These are phyloP conservation scores for Discostella stelligera DNA, from an alignment of 352 stramenopile genomes.

Conservation along the genomic window DNA sequence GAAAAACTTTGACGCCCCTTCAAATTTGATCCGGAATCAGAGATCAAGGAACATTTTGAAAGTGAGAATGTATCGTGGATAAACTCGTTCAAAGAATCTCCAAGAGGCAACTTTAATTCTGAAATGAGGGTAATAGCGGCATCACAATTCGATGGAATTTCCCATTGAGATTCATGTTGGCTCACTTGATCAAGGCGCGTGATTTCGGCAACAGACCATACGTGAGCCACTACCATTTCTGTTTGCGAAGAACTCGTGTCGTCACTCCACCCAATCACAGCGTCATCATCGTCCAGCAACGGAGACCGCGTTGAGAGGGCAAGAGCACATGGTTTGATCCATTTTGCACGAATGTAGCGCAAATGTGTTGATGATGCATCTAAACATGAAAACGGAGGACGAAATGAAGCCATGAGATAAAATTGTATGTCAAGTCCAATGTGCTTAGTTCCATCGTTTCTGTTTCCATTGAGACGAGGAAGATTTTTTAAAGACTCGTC, in stretches of 20 bases:
- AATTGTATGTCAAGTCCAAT: conserved; percentile 30
- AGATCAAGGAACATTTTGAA: conserved; percentile 1
- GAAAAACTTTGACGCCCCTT: conserved; percentile 6
- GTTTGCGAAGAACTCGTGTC: conserved; percentile 6
- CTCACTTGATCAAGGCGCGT: background rate
- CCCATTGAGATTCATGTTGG: conserved; percentile 15
- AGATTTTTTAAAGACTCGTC: background rate
- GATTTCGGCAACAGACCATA: conserved; percentile 41
- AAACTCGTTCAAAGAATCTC: conserved; percentile 34
- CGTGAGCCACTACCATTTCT: conserved; percentile 40
- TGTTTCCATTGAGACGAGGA: conserved; percentile 2
- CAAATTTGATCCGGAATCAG: conserved; percentile 3
- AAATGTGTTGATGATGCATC: conserved; percentile 8
- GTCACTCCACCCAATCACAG: conserved; percentile 4
- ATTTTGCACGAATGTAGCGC: conserved; percentile 42
- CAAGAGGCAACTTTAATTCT: conserved; percentile 40
- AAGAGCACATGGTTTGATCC: conserved; percentile 33
- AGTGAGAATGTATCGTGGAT: conserved; percentile 34
- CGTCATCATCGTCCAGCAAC: conserved; percentile 27
- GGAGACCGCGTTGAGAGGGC: conserved; percentile 43
- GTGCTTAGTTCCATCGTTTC: conserved; percentile 9
- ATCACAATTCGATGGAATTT: conserved; percentile 1
- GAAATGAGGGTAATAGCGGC: conserved; percentile 36
- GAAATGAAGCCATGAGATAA: conserved; percentile 18
- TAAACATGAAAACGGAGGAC: conserved; percentile 3